phyloP scores from a whole-genome alignment of 148 eudicot species.

The Nepenthes gracilis region DNA sequence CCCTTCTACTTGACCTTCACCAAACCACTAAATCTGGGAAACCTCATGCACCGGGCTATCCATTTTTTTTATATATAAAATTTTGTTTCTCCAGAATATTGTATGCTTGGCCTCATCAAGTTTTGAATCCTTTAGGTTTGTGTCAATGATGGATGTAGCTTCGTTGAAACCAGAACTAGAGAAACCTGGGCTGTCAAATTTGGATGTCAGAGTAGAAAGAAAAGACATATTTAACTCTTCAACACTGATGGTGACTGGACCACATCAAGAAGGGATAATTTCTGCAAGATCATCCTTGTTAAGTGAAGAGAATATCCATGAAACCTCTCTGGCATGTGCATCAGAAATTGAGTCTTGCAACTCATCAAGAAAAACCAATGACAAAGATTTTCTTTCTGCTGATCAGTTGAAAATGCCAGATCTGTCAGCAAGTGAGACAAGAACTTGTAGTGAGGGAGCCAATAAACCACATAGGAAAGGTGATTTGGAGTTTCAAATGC shows the following conservation, averaged over 20 bases:
- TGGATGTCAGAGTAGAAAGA: slow-evolving; percentile 17
- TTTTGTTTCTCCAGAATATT: neutral
- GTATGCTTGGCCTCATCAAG: neutral
- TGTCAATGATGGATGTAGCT: slow-evolving; percentile 74
- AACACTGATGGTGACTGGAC: slow-evolving; percentile 68
- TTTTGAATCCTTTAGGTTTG: slow-evolving; percentile 45
- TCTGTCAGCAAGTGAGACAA: slow-evolving; percentile 12
- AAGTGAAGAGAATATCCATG: slow-evolving; percentile 17
- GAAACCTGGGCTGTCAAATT: slow-evolving; percentile 21
- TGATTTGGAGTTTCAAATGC: slow-evolving; percentile 85
- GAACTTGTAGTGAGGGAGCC: slow-evolving; percentile 15
- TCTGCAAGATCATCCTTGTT: slow-evolving; percentile 16
- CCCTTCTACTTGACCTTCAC: too few species aligned
- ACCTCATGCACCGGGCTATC: neutral
- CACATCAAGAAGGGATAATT: slow-evolving; percentile 25
- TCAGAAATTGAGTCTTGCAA: slow-evolving; percentile 11
- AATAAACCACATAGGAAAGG: slow-evolving; percentile 59
- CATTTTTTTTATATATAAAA: neutral
- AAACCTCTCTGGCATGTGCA: slow-evolving; percentile 15
- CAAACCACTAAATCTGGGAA: too few species aligned
- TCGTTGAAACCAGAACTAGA: slow-evolving; percentile 78
- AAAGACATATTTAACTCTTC: slow-evolving; percentile 61
- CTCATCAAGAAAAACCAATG: slow-evolving; percentile 10
- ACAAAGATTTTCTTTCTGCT: slow-evolving; percentile 11
- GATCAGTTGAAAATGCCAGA: slow-evolving; percentile 16